Percentiles rank a stretch among this genome's conserved stretches.
Conservation (phyloP, 2,329 filamentous ascomycete genomes). For the Sordariomycetes sp. region DNA sequence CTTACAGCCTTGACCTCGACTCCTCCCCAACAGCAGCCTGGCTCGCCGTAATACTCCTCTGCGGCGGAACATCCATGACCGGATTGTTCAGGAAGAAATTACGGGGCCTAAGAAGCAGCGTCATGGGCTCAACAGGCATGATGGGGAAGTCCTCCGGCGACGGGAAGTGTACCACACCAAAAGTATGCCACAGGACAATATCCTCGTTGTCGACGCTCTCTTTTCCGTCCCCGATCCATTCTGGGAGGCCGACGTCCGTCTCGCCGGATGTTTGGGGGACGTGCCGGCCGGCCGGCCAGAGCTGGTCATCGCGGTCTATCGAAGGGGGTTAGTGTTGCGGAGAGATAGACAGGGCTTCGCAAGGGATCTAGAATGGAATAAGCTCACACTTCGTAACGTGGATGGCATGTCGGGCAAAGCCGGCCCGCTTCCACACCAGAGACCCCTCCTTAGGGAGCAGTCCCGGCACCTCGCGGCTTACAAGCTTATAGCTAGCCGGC, state of each 20-base stretch:
- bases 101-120: constrained; percentile 60
- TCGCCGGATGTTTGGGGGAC: neutral
- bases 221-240: neutral
- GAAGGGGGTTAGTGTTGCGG: neutral
- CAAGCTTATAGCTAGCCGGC: constrained; percentile 76
- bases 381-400: constrained; percentile 77
- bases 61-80: constrained; percentile 64
- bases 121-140: constrained; percentile 83
- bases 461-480: constrained; percentile 69
- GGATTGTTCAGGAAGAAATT: constrained; percentile 78
- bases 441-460: constrained; percentile 70
- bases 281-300: neutral
- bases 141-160: constrained; percentile 83
- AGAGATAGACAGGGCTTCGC: too few relatives aligned
- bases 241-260: neutral
- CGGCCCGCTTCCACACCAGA: constrained; percentile 80
- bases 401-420: constrained; percentile 75
- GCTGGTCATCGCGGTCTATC: constrained; percentile 60
- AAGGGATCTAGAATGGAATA: too few relatives aligned
- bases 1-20: neutral
- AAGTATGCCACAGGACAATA: constrained; percentile 90
- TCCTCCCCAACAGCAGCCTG: neutral
- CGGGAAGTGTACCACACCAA: constrained; percentile 82
- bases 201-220: constrained; percentile 61
- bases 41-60: neutral